Base-by-base conservation (phyloP, 257 asterid genomes). In the Solanum ossicruentum region DNA sequence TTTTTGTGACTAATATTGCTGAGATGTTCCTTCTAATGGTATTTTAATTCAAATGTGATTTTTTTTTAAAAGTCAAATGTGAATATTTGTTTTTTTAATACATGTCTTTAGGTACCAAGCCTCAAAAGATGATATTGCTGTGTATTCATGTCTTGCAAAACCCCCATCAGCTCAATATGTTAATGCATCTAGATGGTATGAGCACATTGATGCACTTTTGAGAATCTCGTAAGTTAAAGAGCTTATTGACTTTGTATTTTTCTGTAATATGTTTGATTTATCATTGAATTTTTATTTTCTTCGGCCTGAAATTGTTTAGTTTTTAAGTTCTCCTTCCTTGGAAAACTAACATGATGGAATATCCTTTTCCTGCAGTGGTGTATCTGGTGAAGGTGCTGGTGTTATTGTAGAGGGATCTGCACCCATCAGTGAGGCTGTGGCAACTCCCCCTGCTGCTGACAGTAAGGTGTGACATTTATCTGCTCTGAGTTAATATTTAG, bases 51-150 rank as follows among this genome's bases (percentile, higher is more conserved):
- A 36, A 0, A 28, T 12, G 77, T 28, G 2, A 12, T 52, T 41
- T 3, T 32, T 32, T 32, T 32, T 2, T 32, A 2, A 32, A 32
- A 32, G 36, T 32, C 16, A 3, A 66, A 67, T 28, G 77, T 45
- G 2, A 12, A 83, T 41, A 20, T 26, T 80, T 54, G 3, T 52
- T 32, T 2, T 32, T 61, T 43, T 15, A 21, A 23, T 61, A 13
- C 63, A 65, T 28, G 70, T 85, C 83, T 85, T 90, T 43, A 95
- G 98, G 85, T 94, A 94, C 88, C 97, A 89, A 87, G 98, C 98
- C 21, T 95, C 98, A 1, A 95, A 95, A 80, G 98, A 94, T 86
- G 98, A 95, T 84, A 85, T 95, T 58, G 86, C 94, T 0, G 97
- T 94, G 56, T 92, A 88, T 84, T 86, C 93, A 80, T 90, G 92